Conservation (phyloP, 2,329 filamentous ascomycete species). For the Alternaria viburni region DNA sequence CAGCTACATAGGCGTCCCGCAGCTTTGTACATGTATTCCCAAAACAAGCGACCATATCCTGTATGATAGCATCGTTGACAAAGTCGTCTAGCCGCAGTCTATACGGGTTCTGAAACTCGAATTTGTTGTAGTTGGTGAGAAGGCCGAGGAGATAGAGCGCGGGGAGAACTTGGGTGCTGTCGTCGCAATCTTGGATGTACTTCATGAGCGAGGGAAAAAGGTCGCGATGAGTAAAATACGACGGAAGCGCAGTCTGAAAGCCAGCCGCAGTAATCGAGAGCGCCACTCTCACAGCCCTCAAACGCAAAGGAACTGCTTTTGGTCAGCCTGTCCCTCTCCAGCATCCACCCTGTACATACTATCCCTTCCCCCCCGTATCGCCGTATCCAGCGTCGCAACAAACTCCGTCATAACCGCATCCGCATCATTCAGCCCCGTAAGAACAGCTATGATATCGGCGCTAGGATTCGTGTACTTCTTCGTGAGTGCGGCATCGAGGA, state of each 20-base stretch:
- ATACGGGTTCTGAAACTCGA: slow-evolving; percentile 97
- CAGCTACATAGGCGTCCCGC: slow-evolving; percentile 77
- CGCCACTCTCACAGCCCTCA: slow-evolving; percentile 80
- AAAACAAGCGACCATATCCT: slow-evolving; percentile 78
- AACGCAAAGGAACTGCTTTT: slow-evolving; percentile 71
- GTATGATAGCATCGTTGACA: slow-evolving; percentile 87
- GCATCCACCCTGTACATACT: slow-evolving; percentile 58
- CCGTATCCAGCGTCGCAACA: slow-evolving; percentile 79
- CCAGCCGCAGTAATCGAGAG: slow-evolving; percentile 89
- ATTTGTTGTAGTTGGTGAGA: slow-evolving; percentile 98
- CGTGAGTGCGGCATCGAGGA: slow-evolving; percentile 78
- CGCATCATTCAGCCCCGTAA: slow-evolving; percentile 87
- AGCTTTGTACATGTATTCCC: slow-evolving; percentile 73
- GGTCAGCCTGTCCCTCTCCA: slow-evolving; percentile 17
- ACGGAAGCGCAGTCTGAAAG: slow-evolving; percentile 91
- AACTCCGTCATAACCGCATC: slow-evolving; percentile 89
- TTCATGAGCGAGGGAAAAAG: slow-evolving; percentile 95
- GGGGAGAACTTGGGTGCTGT: slow-evolving; percentile 65
- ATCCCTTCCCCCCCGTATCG: slow-evolving; percentile 76
- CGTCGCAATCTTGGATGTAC: slow-evolving; percentile 82
- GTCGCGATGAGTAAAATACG: slow-evolving; percentile 93
- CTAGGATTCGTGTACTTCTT: slow-evolving; percentile 96
- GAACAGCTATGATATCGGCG: slow-evolving; percentile 88
- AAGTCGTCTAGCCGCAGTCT: slow-evolving; percentile 91
- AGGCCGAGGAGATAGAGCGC: slow-evolving; percentile 85